Conservation (phyloP, 345 rosid genomes). For the Hibiscus trionum region DNA sequence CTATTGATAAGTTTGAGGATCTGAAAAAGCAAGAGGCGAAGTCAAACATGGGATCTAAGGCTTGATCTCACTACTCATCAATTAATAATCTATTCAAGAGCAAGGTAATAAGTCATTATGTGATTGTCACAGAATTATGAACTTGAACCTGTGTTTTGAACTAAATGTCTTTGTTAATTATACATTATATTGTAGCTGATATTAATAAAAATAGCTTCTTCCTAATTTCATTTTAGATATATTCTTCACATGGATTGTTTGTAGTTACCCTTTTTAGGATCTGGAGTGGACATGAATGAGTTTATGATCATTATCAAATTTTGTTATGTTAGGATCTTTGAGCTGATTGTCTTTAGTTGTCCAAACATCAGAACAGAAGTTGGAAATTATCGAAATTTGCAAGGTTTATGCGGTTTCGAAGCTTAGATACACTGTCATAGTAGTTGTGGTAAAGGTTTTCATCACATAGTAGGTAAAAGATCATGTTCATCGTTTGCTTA, state of each 20-base stretch:
- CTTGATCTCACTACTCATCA: not conserved
- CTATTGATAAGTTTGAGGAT: conserved; percentile 77
- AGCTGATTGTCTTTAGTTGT: no score
- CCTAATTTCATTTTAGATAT: not conserved
- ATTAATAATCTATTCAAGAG: not conserved
- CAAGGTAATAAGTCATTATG: not conserved
- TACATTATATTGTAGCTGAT: not conserved
- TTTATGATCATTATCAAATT: no score
- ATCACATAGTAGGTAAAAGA: no score
- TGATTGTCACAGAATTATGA: not conserved
- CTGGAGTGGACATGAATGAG: not conserved
- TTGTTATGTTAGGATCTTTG: no score
- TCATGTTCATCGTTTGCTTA: no score
- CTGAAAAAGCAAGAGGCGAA: conserved; percentile 32
- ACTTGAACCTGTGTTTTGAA: not conserved
- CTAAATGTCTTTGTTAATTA: not conserved
- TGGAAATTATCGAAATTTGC: no score
- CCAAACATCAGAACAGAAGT: no score
- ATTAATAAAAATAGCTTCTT: not conserved
- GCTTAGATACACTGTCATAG: no score
- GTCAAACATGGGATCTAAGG: not conserved
- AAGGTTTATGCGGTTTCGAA: no score
- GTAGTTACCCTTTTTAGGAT: not conserved
- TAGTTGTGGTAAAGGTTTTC: no score
- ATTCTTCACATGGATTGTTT: not conserved